Conservation (phyloP, 1,284 basidiomycete species). For the Agaricales sp. region DNA sequence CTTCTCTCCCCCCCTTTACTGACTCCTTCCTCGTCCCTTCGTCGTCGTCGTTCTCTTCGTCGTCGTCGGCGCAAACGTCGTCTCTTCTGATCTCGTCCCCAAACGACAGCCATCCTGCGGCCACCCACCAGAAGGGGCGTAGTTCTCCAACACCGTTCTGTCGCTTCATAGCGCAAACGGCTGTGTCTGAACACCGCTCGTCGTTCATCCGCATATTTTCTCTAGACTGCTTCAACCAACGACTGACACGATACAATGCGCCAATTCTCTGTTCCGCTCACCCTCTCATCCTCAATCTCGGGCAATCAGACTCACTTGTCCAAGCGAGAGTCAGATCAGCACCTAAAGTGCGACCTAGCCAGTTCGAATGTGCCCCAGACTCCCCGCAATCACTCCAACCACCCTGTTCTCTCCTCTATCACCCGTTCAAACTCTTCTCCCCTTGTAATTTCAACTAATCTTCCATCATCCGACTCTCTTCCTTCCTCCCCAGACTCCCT, state of each 20-base stretch:
- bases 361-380: no score
- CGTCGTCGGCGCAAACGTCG: slow-evolving; percentile 13
- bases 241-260: neutral
- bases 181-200: neutral
- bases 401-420: slow-evolving; percentile 16
- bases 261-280: neutral
- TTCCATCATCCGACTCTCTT: slow-evolving; percentile 3
- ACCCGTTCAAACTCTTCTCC: slow-evolving; percentile 12
- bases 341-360: no score
- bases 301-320: no score
- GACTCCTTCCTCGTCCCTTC: slow-evolving; percentile 17
- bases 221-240: no score
- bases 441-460: slow-evolving; percentile 11
- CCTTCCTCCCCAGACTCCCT: slow-evolving; percentile 16
- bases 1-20: slow-evolving; percentile 12
- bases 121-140: slow-evolving; percentile 7
- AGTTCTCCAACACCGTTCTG: neutral
- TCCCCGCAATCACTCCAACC: no score
- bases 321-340: neutral
- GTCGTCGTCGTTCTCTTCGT: slow-evolving; percentile 15
- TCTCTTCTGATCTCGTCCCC: slow-evolving; percentile 8
- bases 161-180: neutral
- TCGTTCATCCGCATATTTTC: no score
- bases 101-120: slow-evolving; percentile 10
- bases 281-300: neutral